Conservation (phyloP, 805 yeast species). For the Vanderwaltozyma verrucispora region DNA sequence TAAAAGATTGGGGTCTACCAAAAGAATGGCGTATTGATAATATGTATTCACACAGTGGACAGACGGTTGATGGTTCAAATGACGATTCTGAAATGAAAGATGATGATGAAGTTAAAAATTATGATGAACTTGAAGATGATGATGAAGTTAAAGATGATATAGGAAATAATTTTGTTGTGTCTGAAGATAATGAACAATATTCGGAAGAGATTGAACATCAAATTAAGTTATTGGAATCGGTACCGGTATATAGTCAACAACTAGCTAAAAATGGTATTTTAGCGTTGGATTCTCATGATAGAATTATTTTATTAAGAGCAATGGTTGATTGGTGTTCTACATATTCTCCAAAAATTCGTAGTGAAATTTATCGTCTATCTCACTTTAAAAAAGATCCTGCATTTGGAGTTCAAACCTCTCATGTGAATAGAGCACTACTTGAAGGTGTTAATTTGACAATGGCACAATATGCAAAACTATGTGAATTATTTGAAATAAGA, state of each 20-base stretch:
- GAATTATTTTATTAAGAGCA: conserved; percentile 16
- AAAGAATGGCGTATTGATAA: conserved; percentile 18
- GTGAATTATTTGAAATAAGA: conserved; percentile 15
- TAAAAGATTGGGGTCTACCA: conserved; percentile 23
- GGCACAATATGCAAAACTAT: conserved; percentile 17
- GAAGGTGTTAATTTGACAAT: conserved; percentile 17
- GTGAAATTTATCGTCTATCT: conserved; percentile 18
- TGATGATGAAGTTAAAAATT: not conserved
- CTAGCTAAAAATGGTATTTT: conserved; percentile 19
- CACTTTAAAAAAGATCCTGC: conserved; percentile 22
- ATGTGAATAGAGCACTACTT: conserved; percentile 18
- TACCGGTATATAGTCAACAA: conserved; percentile 1
- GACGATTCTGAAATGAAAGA: not conserved
- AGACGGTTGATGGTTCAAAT: not conserved
- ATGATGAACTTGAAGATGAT: not conserved
- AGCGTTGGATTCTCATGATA: conserved; percentile 19
- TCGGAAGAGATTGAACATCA: not conserved
- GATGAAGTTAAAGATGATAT: no score
- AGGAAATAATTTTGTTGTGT: not conserved
- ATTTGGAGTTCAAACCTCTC: conserved; percentile 18
- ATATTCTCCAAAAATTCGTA: conserved; percentile 19
- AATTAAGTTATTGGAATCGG: not conserved
- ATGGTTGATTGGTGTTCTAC: conserved; percentile 19
- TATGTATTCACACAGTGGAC: no score
- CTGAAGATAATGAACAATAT: not conserved